Base-by-base conservation (phyloP, 2,329 filamentous ascomycete species). In the Coleophoma crateriformis region DNA sequence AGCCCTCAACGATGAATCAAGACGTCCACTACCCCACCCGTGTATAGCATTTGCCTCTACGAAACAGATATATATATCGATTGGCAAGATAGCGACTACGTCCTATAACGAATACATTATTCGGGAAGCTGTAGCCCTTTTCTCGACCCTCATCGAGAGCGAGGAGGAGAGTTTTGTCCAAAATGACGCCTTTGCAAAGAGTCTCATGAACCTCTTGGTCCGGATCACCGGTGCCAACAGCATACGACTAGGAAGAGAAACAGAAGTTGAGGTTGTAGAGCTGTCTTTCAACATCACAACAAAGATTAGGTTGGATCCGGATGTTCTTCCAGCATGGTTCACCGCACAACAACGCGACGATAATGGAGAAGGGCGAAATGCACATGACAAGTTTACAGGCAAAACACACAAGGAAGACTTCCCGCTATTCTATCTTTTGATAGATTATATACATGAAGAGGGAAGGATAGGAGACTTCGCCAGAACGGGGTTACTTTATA, bases 361-460 rank as follows among this genome's bases (percentile, higher is more conserved):
- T 10, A 64, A 47, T 8, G 17, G 34, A 3, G 63, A 67, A 2
- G 60, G 68, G 40, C 68, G 67, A 15, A 67, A 72, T 27, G 74
- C 76, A 48, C 77, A 79, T 53, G 78, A 86, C 47, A 83, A 82
- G 55, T 95, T 96, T 65, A 87, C 88, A 1, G 91, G 90, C 3
- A 82, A 86, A 45, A 94, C 88, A 6, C 87, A 95, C 63, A 87
- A 90, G 66, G 88, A 90, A 57, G 92, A 97, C 63, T 99, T 99
- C 58, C 94, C 94, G 0, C 71, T 99, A 1, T 97, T 96, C 70
- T 97, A 97, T 65, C 80, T 97, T 38, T 75, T 99, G 57, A 88
- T 99, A 64, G 91, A 99, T 65, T 95, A 96, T 65, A 95, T 99
- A 47, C 92, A 99, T 63, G 87, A 95, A 58, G 92, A 96, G 64